These are phyloP conservation scores for Phytophthora syringae DNA, from an alignment of 352 stramenopile species.

Conservation along the genomic window DNA sequence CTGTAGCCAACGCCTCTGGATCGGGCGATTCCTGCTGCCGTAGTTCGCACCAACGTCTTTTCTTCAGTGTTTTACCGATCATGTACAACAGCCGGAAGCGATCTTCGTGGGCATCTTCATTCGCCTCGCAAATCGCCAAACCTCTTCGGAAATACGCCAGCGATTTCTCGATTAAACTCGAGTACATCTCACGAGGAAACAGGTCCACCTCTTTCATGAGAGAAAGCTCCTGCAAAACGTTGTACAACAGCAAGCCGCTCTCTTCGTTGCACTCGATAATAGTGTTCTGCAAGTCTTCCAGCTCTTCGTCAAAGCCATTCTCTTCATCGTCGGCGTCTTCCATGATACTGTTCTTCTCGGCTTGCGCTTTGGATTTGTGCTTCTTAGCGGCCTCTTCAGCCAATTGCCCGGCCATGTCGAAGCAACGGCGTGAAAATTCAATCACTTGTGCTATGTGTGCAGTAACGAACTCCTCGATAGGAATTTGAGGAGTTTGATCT, in stretches of 20 bases:
- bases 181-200: constrained; percentile 41
- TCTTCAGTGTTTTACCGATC: constrained; percentile 77
- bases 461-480: constrained; percentile 54
- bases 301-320: constrained; percentile 28
- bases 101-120: constrained; percentile 51
- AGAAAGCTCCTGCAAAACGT: constrained; percentile 69
- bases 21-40: constrained; percentile 5
- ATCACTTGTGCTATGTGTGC: constrained; percentile 60
- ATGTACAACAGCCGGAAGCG: constrained; percentile 79
- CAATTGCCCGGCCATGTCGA: constrained; percentile 64
- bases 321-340: constrained; percentile 16
- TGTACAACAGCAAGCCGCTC: constrained; percentile 76
- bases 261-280: constrained; percentile 78
- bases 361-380: constrained; percentile 16
- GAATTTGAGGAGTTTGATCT: constrained; percentile 7
- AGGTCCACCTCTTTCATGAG: constrained; percentile 46
- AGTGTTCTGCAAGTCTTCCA: constrained; percentile 40
- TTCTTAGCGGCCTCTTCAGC: constrained; percentile 25
- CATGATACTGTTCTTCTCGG: constrained; percentile 5
- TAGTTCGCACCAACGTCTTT: constrained; percentile 48
- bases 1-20: constrained; percentile 23
- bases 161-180: constrained; percentile 34
- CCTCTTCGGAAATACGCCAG: constrained; percentile 51
- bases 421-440: constrained; percentile 72
- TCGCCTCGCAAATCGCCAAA: constrained; percentile 39